phyloP scores from a whole-genome alignment of 805 yeast genomes.

The Candida ipomoeae region DNA sequence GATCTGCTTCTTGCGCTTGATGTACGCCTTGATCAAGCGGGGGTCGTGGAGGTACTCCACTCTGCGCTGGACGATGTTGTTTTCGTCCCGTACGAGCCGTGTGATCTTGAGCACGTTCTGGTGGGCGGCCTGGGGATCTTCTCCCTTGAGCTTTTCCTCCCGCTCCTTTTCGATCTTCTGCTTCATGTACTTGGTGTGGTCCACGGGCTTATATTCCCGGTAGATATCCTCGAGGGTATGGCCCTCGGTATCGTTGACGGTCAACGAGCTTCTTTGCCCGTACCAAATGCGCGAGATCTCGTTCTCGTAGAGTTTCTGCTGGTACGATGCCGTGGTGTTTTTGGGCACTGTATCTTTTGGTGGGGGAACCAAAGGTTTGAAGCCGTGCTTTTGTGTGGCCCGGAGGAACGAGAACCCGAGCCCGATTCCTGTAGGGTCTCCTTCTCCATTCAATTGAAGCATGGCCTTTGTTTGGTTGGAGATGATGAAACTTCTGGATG shows the following conservation, averaged over 20 bases:
- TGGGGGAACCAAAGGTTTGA: conserved; percentile 40
- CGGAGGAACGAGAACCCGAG: conserved; percentile 83
- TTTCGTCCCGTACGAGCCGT: conserved; percentile 74
- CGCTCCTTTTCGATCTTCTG: conserved; percentile 33
- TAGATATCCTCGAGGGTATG: conserved; percentile 36
- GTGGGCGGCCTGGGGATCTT: conserved; percentile 22
- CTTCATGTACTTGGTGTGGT: conserved; percentile 30
- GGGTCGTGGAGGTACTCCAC: conserved; percentile 80
- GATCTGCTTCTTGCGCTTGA: conserved; percentile 62
- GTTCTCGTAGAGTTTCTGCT: conserved; percentile 87
- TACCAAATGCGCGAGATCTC: conserved; percentile 90
- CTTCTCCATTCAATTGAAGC: conserved; percentile 91
- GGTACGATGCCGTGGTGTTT: conserved; percentile 45
- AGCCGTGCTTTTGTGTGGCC: conserved; percentile 95
- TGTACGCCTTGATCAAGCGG: conserved; percentile 78
- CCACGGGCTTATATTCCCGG: conserved; percentile 35
- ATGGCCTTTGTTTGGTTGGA: conserved; percentile 97
- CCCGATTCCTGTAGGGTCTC: conserved; percentile 91
- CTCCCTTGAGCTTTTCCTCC: conserved; percentile 28
- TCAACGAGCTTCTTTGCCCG: conserved; percentile 63
- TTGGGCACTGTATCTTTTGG: conserved; percentile 37
- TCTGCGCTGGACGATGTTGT: conserved; percentile 80
- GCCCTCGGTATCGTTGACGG: conserved; percentile 32
- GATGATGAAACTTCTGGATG: conserved; percentile 83
- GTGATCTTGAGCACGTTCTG: conserved; percentile 48